phyloP scores from a whole-genome alignment of 2,329 filamentous ascomycete genomes.

The Remersonia thermophila region DNA sequence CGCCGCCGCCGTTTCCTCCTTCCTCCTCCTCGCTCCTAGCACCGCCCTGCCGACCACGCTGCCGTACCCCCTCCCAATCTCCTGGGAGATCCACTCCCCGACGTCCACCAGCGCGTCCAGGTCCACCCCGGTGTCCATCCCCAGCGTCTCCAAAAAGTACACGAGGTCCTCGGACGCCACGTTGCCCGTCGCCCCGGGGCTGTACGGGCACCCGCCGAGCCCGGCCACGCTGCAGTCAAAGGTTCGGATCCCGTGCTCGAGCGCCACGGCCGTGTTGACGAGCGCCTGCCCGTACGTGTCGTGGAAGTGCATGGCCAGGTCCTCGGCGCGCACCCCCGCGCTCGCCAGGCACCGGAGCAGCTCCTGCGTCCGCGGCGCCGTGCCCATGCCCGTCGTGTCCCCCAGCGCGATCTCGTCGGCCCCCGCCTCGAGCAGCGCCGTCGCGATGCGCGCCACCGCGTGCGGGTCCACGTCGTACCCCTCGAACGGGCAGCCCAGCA shows the following conservation, averaged over 20 bases:
- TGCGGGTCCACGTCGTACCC: slow-evolving; percentile 52
- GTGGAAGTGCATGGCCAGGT: slow-evolving; percentile 76
- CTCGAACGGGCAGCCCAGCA: slow-evolving; percentile 68
- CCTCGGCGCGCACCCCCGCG: slow-evolving; percentile 55
- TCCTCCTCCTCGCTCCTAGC: slow-evolving; percentile 33
- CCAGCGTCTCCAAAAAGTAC: slow-evolving; percentile 62
- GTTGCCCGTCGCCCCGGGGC: slow-evolving; percentile 75
- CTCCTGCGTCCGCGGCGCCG: slow-evolving; percentile 54
- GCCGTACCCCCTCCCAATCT: slow-evolving; percentile 50
- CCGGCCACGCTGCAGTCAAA: slow-evolving; percentile 75
- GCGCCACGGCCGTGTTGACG: slow-evolving; percentile 66
- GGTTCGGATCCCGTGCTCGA: slow-evolving; percentile 64
- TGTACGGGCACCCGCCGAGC: slow-evolving; percentile 74
- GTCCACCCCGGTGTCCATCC: slow-evolving; percentile 62
- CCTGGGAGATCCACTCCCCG: slow-evolving; percentile 57
- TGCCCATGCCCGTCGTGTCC: slow-evolving; percentile 86
- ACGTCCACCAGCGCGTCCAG: slow-evolving; percentile 54
- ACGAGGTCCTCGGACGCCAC: slow-evolving; percentile 77
- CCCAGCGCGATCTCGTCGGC: slow-evolving; percentile 84
- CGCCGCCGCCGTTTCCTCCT: slow-evolving; percentile 3
- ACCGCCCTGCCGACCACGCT: slow-evolving; percentile 57
- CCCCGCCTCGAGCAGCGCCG: slow-evolving; percentile 66
- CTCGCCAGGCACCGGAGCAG: slow-evolving; percentile 52
- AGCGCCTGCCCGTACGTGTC: slow-evolving; percentile 79
- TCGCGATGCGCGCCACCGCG: slow-evolving; percentile 53